A percentile compares a stretch with the other conserved stretches of the same genome.
phyloP scores from a whole-genome alignment of 2,329 filamentous ascomycete species.

The Microcyclospora pomicola region DNA sequence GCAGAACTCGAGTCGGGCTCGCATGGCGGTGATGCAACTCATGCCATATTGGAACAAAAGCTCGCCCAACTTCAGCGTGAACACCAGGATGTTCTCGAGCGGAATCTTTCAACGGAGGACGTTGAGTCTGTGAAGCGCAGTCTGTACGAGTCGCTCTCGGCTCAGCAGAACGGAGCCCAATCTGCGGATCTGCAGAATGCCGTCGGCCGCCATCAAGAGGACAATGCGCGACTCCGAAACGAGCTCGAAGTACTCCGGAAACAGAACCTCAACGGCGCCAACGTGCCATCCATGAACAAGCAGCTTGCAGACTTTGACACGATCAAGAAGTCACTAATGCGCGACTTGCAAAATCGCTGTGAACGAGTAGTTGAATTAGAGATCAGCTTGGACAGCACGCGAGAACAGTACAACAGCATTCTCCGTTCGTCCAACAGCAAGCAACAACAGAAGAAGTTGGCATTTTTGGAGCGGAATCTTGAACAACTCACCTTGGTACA shows the following conservation, averaged over 20 bases:
- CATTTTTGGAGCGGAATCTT: constrained; percentile 93
- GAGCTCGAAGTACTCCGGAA: constrained; percentile 74
- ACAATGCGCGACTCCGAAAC: constrained; percentile 67
- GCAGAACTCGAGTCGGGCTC: constrained; percentile 77
- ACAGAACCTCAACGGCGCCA: constrained; percentile 46
- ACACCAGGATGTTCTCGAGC: constrained; percentile 69
- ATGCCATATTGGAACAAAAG: constrained; percentile 57
- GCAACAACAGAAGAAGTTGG: constrained; percentile 99
- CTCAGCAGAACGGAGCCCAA: constrained; percentile 34
- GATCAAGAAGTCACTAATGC: constrained; percentile 99
- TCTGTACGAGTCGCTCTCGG: constrained; percentile 62
- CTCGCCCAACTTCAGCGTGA: constrained; percentile 63
- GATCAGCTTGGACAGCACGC: constrained; percentile 90
- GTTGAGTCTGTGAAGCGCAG: constrained; percentile 71
- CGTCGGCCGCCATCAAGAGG: constrained; percentile 61
- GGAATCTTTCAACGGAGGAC: constrained; percentile 65
- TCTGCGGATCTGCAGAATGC: constrained; percentile 59
- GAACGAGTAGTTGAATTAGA: constrained; percentile 94
- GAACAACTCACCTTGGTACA: constrained; percentile 97
- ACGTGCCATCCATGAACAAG: constrained; percentile 64
- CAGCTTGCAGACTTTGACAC: constrained; percentile 97
- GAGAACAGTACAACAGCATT: constrained; percentile 98
- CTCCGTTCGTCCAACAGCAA: constrained; percentile 93
- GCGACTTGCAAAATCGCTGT: constrained; percentile 93
- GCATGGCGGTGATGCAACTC: constrained; percentile 45